Evolutionary conservation across 2,329 filamentous ascomycete species (phyloP), one percentile per base, ranked within the genome.

Genomic region (Fusarium verticillioides): DNA sequence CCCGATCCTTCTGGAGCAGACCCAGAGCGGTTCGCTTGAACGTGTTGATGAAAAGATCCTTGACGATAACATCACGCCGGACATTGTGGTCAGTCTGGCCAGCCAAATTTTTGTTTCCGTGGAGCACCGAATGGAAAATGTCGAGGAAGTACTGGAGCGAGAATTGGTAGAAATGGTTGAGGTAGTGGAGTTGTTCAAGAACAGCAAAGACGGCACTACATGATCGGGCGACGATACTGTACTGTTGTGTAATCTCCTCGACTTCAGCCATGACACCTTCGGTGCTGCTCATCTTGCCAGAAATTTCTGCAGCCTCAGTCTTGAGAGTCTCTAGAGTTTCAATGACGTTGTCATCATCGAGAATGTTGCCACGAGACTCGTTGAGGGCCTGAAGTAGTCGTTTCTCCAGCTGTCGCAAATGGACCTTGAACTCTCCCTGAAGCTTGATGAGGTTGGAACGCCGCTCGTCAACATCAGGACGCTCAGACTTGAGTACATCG

Each of bases 161-260:
- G 87, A 99, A 99, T 81, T 98, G 97, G 83, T 99, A 99, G 84
- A 98, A 98, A 86, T 98, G 96, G 82, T 99, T 98, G 81, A 99
- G 92, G 80, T 98, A 97, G 83, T 98, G 96, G 65, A 99, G 89
- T 82, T 99, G 96, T 84, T 99, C 97, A 69, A 99, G 87, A 19
- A 99, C 94, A 37, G 97, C 95, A 81, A 98, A 99, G 46, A 99
- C 96, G 62, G 96, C 95, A 84, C 96, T 98, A 88, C 96, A 99
- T 46, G 96, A 96, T 78, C 92, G 90, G 63, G 96, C 96, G 83
- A 99, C 95, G 74, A 97, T 91, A 80, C 93, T 93, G 87, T 99
- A 99, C 82, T 97, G 93, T 75, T 93, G 90, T 43, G 97, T 99
- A 80, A 98, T 97, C 79, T 93, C 94, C 77, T 99, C 96, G 23